Evolutionary conservation across 495 filamentous ascomycete genomes (phyloP).

Genomic region (Parathielavia hyrcaniae): DNA sequence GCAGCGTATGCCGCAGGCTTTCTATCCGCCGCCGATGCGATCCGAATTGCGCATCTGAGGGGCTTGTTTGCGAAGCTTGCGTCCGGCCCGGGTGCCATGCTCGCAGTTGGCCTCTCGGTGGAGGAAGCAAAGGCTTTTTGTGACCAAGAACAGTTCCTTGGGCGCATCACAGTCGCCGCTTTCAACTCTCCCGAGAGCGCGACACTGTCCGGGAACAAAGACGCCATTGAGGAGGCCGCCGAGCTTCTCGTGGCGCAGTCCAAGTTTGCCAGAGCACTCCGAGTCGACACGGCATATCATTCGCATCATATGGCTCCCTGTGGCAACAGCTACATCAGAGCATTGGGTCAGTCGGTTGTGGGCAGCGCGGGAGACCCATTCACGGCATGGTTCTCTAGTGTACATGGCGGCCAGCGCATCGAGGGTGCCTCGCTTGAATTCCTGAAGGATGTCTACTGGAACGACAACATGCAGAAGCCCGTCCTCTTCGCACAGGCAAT

Average conservation of each 20-base stretch:
- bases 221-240: conserved; percentile 27
- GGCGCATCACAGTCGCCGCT: conserved; percentile 31
- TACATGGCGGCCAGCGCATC: too few relatives aligned
- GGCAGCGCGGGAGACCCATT: too few relatives aligned
- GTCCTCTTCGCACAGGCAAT: too few relatives aligned
- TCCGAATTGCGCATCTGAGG: conserved; percentile 26
- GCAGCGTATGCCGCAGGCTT: conserved; percentile 43
- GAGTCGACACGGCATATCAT: conserved; percentile 37
- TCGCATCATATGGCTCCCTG: too few relatives aligned
- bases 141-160: not conserved
- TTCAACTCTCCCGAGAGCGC: conserved; percentile 40
- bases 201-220: conserved; percentile 41
- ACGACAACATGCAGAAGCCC: too few relatives aligned
- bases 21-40: conserved; percentile 30
- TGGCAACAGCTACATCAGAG: too few relatives aligned
- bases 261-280: conserved; percentile 27
- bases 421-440: too few relatives aligned
- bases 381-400: too few relatives aligned
- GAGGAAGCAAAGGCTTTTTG: not conserved
- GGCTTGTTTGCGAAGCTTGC: not conserved
- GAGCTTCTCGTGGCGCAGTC: conserved; percentile 12
- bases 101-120: not conserved
- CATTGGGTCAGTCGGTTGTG: too few relatives aligned
- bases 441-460: too few relatives aligned
- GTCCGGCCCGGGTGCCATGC: not conserved